Percentiles rank a stretch among this genome's conserved stretches.
Conservation (phyloP, 257 asterid genomes). For the Przewalskia tangutica region DNA sequence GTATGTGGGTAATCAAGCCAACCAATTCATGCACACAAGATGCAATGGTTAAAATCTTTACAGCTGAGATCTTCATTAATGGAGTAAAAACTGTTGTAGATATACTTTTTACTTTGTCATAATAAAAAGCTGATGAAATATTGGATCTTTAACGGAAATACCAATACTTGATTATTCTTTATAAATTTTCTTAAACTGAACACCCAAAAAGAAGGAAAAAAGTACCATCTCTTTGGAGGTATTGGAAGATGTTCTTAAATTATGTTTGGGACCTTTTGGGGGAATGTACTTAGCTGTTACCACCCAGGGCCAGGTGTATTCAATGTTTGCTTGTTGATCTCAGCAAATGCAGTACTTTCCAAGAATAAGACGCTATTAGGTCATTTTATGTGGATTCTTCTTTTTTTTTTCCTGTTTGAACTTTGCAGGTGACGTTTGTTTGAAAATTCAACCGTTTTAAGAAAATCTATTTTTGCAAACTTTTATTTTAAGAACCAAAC, state of each 20-base stretch:
- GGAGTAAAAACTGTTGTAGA: constrained; percentile 12
- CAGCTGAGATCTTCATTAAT: constrained; percentile 24
- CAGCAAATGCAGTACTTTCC: neutral
- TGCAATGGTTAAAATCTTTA: neutral
- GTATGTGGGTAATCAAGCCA: neutral
- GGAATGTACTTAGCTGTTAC: neutral
- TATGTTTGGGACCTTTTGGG: neutral
- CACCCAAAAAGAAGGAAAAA: neutral
- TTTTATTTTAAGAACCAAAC: neutral
- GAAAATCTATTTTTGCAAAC: neutral
- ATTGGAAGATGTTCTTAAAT: neutral
- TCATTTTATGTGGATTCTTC: neutral
- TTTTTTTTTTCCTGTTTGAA: neutral
- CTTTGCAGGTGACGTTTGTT: neutral
- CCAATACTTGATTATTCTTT: neutral
- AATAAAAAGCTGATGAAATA: neutral
- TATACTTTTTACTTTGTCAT: neutral
- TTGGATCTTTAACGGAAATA: constrained; percentile 16
- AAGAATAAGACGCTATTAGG: neutral
- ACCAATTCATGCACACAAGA: neutral
- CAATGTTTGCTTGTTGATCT: neutral
- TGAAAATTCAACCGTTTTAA: neutral
- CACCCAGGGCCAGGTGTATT: constrained; percentile 9
- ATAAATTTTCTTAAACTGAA: neutral
- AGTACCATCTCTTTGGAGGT: constrained; percentile 10